These are phyloP conservation scores for Lachnellula suecica DNA, from an alignment of 2,329 filamentous ascomycete species.

Conservation along the genomic window DNA sequence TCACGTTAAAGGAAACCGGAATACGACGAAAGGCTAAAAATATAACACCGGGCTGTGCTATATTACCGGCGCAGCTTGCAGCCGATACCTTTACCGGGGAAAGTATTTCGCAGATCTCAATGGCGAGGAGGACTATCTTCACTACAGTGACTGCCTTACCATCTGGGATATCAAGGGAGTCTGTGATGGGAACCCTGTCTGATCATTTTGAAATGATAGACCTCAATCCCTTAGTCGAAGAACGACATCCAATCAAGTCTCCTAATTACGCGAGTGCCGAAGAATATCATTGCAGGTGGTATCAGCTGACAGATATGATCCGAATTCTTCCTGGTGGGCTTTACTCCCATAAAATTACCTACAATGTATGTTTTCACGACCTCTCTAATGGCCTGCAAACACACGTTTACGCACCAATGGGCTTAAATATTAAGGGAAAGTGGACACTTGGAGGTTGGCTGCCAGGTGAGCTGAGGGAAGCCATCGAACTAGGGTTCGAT, in stretches of 20 bases:
- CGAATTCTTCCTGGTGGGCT: conserved; percentile 66
- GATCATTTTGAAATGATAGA: conserved; percentile 82
- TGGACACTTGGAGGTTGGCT: conserved; percentile 74
- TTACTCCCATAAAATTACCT: conserved; percentile 66
- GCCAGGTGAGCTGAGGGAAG: conserved; percentile 67
- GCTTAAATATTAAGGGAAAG: conserved; percentile 73
- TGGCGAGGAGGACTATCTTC: conserved; percentile 54
- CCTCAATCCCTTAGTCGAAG: conserved; percentile 78
- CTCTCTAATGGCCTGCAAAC: conserved; percentile 72
- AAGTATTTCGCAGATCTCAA: conserved; percentile 5
- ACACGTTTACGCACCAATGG: conserved; percentile 79
- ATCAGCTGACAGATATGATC: conserved; percentile 74
- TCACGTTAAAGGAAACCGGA: too few relatives aligned
- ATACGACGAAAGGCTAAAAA: too few relatives aligned
- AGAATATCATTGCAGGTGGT: conserved; percentile 76
- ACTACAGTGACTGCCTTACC: conserved; percentile 80
- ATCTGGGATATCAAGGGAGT: conserved; percentile 61
- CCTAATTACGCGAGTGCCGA: conserved; percentile 66
- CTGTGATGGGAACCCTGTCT: conserved; percentile 74
- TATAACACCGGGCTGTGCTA: too few relatives aligned
- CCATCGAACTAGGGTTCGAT: conserved; percentile 63
- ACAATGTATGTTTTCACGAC: conserved; percentile 79
- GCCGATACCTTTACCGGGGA: too few relatives aligned
- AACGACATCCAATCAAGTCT: conserved; percentile 65
- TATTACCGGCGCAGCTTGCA: too few relatives aligned